Evolutionary conservation across 2,329 filamentous ascomycete genomes (phyloP).

Genomic region (Beauveria pseudobassiana): DNA sequence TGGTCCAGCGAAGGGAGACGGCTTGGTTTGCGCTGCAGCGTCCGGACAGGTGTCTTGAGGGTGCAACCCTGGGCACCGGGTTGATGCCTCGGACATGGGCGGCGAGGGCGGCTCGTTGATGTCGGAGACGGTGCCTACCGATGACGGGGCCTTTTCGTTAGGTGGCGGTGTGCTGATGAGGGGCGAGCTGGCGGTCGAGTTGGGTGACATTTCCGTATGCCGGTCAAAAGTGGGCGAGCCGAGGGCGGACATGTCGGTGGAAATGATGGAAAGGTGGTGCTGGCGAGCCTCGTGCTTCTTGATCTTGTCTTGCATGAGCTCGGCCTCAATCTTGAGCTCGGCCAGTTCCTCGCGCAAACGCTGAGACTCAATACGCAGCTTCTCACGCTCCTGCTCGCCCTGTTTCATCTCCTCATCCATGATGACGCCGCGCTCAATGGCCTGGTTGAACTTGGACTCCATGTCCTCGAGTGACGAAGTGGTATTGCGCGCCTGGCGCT

Average conservation of each 20-base stretch:
- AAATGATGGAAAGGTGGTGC: constrained; percentile 47
- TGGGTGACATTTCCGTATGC: constrained; percentile 64
- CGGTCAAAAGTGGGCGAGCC: constrained; percentile 68
- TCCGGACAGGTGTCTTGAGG: constrained; percentile 29
- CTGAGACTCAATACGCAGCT: constrained; percentile 82
- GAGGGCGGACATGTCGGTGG: constrained; percentile 54
- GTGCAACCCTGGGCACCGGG: constrained; percentile 44
- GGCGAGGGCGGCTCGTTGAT: constrained; percentile 84
- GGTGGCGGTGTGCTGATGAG: constrained; percentile 80
- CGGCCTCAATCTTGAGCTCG: constrained; percentile 89
- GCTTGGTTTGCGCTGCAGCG: constrained; percentile 33
- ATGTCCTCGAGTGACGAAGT: constrained; percentile 93
- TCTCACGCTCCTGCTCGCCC: constrained; percentile 86
- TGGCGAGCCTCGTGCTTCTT: constrained; percentile 55
- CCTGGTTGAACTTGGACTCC: constrained; percentile 92
- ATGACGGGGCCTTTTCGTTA: constrained; percentile 50
- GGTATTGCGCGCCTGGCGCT: constrained; percentile 91
- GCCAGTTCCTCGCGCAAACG: constrained; percentile 83
- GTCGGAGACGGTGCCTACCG: constrained; percentile 52
- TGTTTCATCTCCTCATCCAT: constrained; percentile 90
- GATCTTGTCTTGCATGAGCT: constrained; percentile 90
- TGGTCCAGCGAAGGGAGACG: constrained; percentile 49
- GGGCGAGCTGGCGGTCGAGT: constrained; percentile 84
- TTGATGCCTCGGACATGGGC: constrained; percentile 78
- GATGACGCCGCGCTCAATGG: constrained; percentile 86